phyloP scores from a whole-genome alignment of 2,329 filamentous ascomycete species.

The Claviceps sp. region DNA sequence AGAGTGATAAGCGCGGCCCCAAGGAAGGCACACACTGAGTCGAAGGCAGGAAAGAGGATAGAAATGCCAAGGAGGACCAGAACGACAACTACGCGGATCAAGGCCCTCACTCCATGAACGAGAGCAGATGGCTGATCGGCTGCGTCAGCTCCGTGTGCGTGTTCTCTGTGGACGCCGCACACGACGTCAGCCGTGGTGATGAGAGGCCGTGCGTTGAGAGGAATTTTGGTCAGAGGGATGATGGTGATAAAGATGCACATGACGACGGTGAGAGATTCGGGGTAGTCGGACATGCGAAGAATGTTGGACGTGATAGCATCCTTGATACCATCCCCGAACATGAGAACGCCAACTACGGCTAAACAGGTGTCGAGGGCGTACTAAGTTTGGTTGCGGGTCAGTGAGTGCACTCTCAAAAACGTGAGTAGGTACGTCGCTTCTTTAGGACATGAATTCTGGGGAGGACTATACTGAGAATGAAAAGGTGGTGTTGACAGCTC shows the following conservation, averaged over 20 bases:
- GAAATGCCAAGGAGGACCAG: constrained; percentile 65
- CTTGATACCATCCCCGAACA: constrained; percentile 83
- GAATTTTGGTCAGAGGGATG: constrained; percentile 92
- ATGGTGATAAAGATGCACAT: constrained; percentile 81
- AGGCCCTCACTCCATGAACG: constrained; percentile 36
- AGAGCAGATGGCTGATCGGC: constrained; percentile 26
- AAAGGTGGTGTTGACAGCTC: constrained; percentile 68
- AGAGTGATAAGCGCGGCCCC: constrained; percentile 84
- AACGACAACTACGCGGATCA: constrained; percentile 54
- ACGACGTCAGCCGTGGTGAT: constrained; percentile 74
- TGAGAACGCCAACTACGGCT: constrained; percentile 72
- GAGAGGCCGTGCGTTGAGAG: constrained; percentile 77
- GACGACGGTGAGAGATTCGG: constrained; percentile 56
- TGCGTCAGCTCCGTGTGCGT: constrained; percentile 22
- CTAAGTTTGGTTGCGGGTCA: constrained; percentile 21
- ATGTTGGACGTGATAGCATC: constrained; percentile 91
- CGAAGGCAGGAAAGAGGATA: constrained; percentile 59
- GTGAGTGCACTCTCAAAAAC: neutral
- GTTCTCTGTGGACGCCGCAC: constrained; percentile 50
- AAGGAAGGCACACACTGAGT: constrained; percentile 83
- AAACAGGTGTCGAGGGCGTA: constrained; percentile 71
- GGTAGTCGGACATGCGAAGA: constrained; percentile 60
- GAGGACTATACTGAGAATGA: constrained; percentile 52
- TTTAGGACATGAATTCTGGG: neutral
- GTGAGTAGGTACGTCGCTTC: neutral